Conservation (phyloP, 345 rosid genomes). For the Linum tenue region DNA sequence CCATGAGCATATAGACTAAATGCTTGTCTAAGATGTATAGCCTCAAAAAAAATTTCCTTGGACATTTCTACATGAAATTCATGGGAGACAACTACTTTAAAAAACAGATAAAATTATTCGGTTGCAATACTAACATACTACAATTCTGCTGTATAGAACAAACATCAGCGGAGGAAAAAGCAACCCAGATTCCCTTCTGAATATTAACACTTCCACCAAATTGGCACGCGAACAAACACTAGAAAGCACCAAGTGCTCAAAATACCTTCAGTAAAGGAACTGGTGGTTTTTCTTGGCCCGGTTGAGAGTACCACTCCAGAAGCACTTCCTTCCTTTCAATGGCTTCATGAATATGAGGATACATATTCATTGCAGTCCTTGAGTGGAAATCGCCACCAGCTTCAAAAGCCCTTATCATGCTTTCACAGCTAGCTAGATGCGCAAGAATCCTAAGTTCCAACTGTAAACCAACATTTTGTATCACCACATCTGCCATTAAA, state of each 20-base stretch:
- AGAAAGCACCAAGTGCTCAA: neutral
- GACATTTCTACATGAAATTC: neutral
- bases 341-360: constrained; percentile 77
- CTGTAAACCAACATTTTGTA: constrained; percentile 34
- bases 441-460: constrained; percentile 97
- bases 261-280: constrained; percentile 88
- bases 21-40: neutral
- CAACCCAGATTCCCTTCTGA: neutral
- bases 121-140: neutral
- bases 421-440: constrained; percentile 80
- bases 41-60: neutral
- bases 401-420: constrained; percentile 94
- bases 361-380: constrained; percentile 98
- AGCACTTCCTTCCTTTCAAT: constrained; percentile 57
- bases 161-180: neutral
- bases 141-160: neutral
- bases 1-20: neutral
- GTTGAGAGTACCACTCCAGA: constrained; percentile 92
- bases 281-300: constrained; percentile 89
- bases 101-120: neutral
- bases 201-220: neutral
- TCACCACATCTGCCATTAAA: constrained; percentile 15
- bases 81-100: neutral
- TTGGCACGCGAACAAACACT: neutral
- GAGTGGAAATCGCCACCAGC: constrained; percentile 99